Percentiles rank a stretch among this genome's conserved stretches.
phyloP scores from a whole-genome alignment of 305 asterid species.

The Solanum hybrid region DNA sequence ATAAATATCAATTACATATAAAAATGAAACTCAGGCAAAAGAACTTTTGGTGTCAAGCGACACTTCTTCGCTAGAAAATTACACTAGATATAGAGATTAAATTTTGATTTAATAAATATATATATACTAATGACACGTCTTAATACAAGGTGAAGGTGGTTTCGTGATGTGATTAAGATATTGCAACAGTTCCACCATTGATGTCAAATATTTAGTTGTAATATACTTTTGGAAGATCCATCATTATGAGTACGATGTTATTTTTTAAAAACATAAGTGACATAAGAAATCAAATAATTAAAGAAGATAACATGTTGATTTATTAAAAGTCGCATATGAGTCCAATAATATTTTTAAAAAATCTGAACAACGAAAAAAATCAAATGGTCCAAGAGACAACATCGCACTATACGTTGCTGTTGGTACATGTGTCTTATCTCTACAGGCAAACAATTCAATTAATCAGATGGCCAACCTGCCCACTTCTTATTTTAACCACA shows the following conservation, averaged over 20 bases:
- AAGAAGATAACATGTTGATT: not conserved
- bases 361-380: not conserved
- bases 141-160: too few relatives aligned
- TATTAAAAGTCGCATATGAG: rapidly evolving
- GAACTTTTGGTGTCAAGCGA: too few relatives aligned
- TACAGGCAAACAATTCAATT: not conserved
- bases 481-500: not conserved
- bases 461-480: slow-evolving; percentile 3
- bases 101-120: too few relatives aligned
- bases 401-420: not conserved
- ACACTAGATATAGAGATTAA: too few relatives aligned
- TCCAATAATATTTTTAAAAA: rapidly evolving
- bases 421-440: not conserved
- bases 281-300: not conserved
- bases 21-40: too few relatives aligned
- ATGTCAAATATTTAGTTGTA: not conserved
- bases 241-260: not conserved
- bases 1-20: too few relatives aligned
- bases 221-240: not conserved
- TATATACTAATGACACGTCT: too few relatives aligned
- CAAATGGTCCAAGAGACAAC: not conserved
- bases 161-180: too few relatives aligned
- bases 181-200: too few relatives aligned
- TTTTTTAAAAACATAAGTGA: not conserved
- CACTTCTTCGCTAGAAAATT: too few relatives aligned